Evolutionary conservation across 2,329 filamentous ascomycete species (phyloP).

Genomic region (Hypomyces perniciosus): DNA sequence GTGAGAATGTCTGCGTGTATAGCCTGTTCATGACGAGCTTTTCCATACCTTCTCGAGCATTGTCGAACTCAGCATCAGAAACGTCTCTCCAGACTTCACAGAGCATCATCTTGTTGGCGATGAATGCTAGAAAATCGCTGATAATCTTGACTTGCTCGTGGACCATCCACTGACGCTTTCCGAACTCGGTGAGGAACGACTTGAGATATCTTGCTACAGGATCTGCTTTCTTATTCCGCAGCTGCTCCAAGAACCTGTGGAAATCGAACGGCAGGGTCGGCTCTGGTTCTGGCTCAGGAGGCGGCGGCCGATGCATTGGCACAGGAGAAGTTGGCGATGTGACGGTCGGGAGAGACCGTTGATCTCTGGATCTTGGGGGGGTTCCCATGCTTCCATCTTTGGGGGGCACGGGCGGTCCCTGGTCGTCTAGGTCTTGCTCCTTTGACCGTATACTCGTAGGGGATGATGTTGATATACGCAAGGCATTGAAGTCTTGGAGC

Average conservation of each 20-base stretch:
- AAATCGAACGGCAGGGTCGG: constrained; percentile 91
- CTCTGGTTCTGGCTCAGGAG: constrained; percentile 71
- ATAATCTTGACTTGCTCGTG: constrained; percentile 99
- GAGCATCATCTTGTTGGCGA: constrained; percentile 94
- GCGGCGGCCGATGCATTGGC: constrained; percentile 57
- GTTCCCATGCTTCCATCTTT: constrained; percentile 48
- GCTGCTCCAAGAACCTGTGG: constrained; percentile 90
- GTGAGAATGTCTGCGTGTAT: constrained; percentile 93
- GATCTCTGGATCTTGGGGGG: constrained; percentile 33
- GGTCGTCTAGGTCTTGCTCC: constrained; percentile 37
- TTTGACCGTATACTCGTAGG: constrained; percentile 32
- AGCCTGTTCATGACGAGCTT: constrained; percentile 98
- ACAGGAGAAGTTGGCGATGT: constrained; percentile 40
- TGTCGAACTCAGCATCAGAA: constrained; percentile 95
- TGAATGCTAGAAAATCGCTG: constrained; percentile 91
- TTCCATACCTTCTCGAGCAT: constrained; percentile 97
- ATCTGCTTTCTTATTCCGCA: constrained; percentile 95
- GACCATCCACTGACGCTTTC: constrained; percentile 98
- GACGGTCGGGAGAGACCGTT: constrained; percentile 25
- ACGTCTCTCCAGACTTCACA: constrained; percentile 97
- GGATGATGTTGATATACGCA: constrained; percentile 36
- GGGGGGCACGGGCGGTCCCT: constrained; percentile 52
- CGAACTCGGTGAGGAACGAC: constrained; percentile 91
- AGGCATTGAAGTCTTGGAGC: constrained; percentile 41
- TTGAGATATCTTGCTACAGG: constrained; percentile 93